These are phyloP conservation scores for Basipetospora sp. DNA, from an alignment of 2,329 filamentous ascomycete species.

Conservation along the genomic window DNA sequence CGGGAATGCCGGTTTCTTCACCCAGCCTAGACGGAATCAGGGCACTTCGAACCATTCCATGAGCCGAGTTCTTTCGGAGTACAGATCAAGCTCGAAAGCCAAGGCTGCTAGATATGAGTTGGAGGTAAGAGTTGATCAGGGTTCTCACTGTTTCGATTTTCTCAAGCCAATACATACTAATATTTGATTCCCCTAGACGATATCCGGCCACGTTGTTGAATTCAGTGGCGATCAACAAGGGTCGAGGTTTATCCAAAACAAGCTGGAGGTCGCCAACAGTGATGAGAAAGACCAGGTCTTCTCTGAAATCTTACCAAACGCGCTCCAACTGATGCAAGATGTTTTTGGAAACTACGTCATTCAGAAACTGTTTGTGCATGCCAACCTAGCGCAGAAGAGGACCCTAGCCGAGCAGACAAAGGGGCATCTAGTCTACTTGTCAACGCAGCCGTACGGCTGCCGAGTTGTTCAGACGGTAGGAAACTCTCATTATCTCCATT, in stretches of 20 bases:
- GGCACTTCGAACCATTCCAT: no score
- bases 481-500: no score
- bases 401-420: constrained; percentile 75
- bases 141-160: no score
- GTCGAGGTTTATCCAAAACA: constrained; percentile 87
- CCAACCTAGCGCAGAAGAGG: constrained; percentile 85
- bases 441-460: constrained; percentile 82
- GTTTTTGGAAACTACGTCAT: constrained; percentile 98
- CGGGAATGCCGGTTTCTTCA: no score
- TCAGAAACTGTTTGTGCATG: constrained; percentile 93
- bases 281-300: constrained; percentile 91
- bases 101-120: no score
- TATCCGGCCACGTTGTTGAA: constrained; percentile 76
- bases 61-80: no score
- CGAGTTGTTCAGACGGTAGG: constrained; percentile 82
- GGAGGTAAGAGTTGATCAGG: no score
- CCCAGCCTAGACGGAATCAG: no score
- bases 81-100: no score
- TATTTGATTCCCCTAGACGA: constrained; percentile 39
- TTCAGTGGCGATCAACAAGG: constrained; percentile 94
- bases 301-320: constrained; percentile 69
- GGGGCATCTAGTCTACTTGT: constrained; percentile 65
- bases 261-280: constrained; percentile 81
- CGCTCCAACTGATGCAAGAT: constrained; percentile 81
- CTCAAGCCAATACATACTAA: no score